Percentiles rank a stretch among this genome's conserved stretches.
Conservation (phyloP, 176 grass and related monocot species). For the sorghum (Sorghum bicolor) region Sorghum_bicolor_NCBIv3 NC_012870.2:58964501-58965000, state of each 20-base stretch:
- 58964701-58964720: not conserved
- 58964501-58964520: not conserved
- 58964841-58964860: not conserved
- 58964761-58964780: constrained; percentile 2
- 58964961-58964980: not conserved
- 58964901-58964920: not conserved
- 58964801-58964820: not conserved
- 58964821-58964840: not conserved
- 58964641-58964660: not conserved
- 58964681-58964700: not conserved
- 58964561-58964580: not conserved
- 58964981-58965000: not conserved
- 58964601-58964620: not conserved
- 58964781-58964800: not conserved
- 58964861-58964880: not conserved
- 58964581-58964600: not conserved
- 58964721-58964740: not conserved
- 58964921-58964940: not conserved
- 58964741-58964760: not conserved
- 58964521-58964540: not conserved
- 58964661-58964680: not conserved
- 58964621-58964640: not conserved
- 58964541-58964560: not conserved
- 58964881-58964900: not conserved
- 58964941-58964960: not conserved